Evolutionary conservation across 805 yeast species (phyloP).

Genomic region (Saturnispora quitensis): DNA sequence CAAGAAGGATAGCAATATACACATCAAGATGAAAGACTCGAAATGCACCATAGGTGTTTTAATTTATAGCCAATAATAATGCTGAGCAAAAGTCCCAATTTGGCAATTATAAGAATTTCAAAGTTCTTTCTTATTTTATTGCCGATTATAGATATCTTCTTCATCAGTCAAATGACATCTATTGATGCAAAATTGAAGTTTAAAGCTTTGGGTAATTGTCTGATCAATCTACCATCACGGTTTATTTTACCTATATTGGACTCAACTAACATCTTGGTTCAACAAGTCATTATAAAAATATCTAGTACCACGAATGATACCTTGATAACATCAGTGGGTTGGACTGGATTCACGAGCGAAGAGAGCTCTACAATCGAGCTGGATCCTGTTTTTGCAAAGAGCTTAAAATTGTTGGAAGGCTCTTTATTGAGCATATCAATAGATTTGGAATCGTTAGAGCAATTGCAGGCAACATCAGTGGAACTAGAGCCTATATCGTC

Average conservation of each 20-base stretch:
- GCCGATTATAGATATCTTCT: not conserved
- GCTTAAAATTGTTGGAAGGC: constrained; percentile 38
- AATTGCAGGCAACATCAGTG: constrained; percentile 35
- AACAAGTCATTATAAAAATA: constrained; percentile 31
- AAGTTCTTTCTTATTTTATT: not conserved
- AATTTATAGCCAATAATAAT: too few species aligned
- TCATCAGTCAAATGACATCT: not conserved
- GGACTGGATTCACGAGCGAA: constrained; percentile 24
- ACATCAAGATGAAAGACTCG: not conserved
- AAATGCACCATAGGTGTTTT: too few species aligned
- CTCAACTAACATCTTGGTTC: constrained; percentile 32
- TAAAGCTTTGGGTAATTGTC: constrained; percentile 24
- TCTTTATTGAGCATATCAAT: constrained; percentile 35
- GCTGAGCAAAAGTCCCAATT: not conserved
- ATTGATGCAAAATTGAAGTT: constrained; percentile 17
- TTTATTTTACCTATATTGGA: constrained; percentile 29
- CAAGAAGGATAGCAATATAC: not conserved
- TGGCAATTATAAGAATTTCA: not conserved
- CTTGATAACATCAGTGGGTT: constrained; percentile 19
- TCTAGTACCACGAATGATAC: constrained; percentile 11
- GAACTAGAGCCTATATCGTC: constrained; percentile 69
- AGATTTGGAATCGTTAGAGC: constrained; percentile 33
- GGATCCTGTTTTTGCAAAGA: constrained; percentile 57
- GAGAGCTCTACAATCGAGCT: constrained; percentile 36
- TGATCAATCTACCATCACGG: constrained; percentile 30